Evolutionary conservation across 1,284 basidiomycete genomes (phyloP).

Genomic region (Cutaneotrichosporon cavernicola): DNA sequence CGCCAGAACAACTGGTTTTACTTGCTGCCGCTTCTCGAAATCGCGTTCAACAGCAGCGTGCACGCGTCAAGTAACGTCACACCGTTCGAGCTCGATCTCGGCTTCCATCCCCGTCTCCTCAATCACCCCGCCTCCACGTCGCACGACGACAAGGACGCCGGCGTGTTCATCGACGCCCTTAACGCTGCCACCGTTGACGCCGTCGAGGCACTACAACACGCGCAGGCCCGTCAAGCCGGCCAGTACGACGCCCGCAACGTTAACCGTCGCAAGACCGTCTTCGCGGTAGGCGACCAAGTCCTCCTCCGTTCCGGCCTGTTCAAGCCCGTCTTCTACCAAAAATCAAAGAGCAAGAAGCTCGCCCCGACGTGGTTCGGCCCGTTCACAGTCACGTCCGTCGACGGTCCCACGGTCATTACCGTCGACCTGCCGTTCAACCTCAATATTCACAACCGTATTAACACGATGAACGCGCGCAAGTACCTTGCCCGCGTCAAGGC

Average conservation of each 20-base stretch:
- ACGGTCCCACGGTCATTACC: not conserved
- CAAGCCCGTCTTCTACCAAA: not conserved
- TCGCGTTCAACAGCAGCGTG: not conserved
- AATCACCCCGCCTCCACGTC: too few species aligned
- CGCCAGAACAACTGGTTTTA: slow-evolving; percentile 56
- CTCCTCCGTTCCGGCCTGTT: not conserved
- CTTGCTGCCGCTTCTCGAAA: not conserved
- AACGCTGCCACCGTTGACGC: not conserved
- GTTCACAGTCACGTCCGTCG: not conserved
- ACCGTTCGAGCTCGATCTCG: too few species aligned
- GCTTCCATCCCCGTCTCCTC: too few species aligned
- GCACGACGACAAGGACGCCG: too few species aligned
- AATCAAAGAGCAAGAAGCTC: not conserved
- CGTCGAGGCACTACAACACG: not conserved
- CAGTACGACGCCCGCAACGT: not conserved
- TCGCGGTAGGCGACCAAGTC: not conserved
- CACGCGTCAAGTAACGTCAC: too few species aligned
- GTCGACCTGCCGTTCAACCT: not conserved
- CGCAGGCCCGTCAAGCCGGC: not conserved
- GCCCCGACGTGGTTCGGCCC: not conserved
- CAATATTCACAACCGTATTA: not conserved
- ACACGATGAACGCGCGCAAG: not conserved
- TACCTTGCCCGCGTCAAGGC: too few species aligned
- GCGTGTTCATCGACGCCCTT: too few species aligned
- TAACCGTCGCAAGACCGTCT: too few species aligned